These are phyloP conservation scores for Pseudonitzschia multistriata DNA, from an alignment of 108 stramenopile genomes.

Conservation along the genomic window DNA sequence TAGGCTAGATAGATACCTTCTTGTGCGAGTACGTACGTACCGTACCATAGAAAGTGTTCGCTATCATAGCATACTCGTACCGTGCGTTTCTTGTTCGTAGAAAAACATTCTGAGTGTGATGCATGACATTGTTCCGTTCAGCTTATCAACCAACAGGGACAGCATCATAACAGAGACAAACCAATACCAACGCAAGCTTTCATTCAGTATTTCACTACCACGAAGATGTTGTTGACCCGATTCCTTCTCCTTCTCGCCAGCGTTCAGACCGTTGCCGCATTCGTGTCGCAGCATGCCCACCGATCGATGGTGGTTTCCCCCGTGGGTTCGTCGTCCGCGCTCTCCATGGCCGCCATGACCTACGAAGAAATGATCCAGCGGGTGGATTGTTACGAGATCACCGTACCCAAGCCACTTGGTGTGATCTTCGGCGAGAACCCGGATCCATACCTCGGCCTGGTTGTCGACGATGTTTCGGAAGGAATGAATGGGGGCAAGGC, in stretches of 20 bases:
- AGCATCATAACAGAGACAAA: no score
- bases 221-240: background rate
- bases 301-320: background rate
- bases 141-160: no score
- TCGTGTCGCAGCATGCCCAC: background rate
- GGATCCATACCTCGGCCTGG: constrained; percentile 34
- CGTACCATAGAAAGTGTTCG: no score
- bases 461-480: constrained; percentile 34
- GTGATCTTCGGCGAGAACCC: constrained; percentile 43
- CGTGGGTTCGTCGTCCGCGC: background rate
- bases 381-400: constrained; percentile 13
- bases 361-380: background rate
- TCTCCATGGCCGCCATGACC: constrained; percentile 11
- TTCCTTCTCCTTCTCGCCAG: background rate
- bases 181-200: no score
- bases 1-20: no score
- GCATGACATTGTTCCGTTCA: no score
- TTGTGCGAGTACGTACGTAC: no score
- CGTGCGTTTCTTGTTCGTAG: no score
- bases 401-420: constrained; percentile 33
- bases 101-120: no score
- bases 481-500: constrained; percentile 30
- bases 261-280: background rate
- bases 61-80: no score
- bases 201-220: background rate